Evolutionary conservation across 208 protist species (phyloP), one percentile per base, ranked within the genome.

Genomic region (Porcisia deanei): DNA sequence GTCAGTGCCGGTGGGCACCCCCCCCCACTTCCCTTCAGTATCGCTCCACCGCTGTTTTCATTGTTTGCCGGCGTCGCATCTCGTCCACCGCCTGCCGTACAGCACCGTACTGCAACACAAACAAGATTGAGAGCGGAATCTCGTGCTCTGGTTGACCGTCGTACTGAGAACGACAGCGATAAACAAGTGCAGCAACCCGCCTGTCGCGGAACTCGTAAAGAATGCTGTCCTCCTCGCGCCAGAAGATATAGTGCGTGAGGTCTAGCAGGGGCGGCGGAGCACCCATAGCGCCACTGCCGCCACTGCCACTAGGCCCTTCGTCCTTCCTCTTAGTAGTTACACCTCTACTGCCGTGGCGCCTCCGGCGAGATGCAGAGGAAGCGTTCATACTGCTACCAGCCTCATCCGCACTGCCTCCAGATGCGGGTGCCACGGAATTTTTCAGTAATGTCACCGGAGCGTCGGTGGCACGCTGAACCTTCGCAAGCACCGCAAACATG

Each of bases 401-500:
- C 3, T n/a, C 66, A 25, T 41, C 66, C 25, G 47, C 47, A 45
- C 66, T 30, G 66, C 30, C 47, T n/a, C 47, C 66, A 37, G 66
- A 57, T 41, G 30, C 34, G 8, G 14, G 30, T 14, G 47, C 12
- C 0, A 41, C 47, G 14, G 47, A n/a, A 65, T 78, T 34, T 43
- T 83, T 85, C 34, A 60, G 66, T 61, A 71, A 55, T 47, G 81
- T 77, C 39, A 67, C 85, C n/a, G 88, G 82, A 2, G 81, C 80
- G 63, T 94, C 87, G 12, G 87, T 85, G n/a, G 88, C 83, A 37
- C 91, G 88, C 72, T 97, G 93, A 49, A 97, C 86, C 74, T 97
- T 97, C 18, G 93, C 91, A 14, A 97, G 83, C n/a, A 97, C 74
- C 6, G 89, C 90, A 76, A 92, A 91, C 83, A 96, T 90, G 76